phyloP scores from a whole-genome alignment of 2,329 filamentous ascomycete genomes.

The Neofusicoccum parvum region DNA sequence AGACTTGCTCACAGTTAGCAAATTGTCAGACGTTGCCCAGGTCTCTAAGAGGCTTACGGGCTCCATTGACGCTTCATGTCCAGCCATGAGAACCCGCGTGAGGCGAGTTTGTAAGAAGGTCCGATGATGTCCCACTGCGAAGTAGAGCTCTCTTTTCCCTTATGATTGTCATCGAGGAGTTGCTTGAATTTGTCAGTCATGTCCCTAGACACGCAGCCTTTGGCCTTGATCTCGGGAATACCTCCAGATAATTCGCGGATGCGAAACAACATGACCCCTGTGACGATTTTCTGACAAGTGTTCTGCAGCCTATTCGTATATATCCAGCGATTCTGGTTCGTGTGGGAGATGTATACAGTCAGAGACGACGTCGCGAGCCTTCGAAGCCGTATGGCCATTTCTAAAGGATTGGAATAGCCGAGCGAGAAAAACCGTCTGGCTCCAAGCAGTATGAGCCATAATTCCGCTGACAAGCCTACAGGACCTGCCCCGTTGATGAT shows the following conservation, averaged over 20 bases:
- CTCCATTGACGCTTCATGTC: not conserved
- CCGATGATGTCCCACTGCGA: not conserved
- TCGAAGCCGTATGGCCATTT: no score
- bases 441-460: not conserved
- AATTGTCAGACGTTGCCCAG: no score
- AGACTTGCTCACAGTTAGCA: not conserved
- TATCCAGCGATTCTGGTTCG: not conserved
- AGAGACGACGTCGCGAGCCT: not conserved
- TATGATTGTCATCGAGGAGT: not conserved
- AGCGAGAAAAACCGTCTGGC: no score
- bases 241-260: not conserved
- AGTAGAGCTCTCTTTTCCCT: not conserved
- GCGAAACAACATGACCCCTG: not conserved
- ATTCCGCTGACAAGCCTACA: no score
- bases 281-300: not conserved
- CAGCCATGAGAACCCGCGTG: not conserved
- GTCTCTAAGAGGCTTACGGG: not conserved
- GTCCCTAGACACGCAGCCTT: not conserved
- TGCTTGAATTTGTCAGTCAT: not conserved
- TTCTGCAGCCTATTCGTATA: not conserved
- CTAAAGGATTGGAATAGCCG: not conserved
- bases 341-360: not conserved
- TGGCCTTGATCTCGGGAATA: not conserved
- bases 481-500: not conserved
- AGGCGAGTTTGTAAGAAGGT: not conserved